Conservation (phyloP, 805 yeast genomes). For the Scheffersomyces stipitis region DNA sequence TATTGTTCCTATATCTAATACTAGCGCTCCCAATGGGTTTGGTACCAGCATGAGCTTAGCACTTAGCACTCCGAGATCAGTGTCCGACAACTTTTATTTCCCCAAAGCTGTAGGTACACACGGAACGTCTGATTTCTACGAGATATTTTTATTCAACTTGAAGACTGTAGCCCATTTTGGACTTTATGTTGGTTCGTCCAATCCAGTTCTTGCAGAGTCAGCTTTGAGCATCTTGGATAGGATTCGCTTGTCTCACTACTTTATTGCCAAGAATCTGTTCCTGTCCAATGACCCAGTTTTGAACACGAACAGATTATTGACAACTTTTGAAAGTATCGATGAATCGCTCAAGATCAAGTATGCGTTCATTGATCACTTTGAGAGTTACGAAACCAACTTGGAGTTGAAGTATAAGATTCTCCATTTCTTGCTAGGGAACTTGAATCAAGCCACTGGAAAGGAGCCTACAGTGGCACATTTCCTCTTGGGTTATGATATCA, state of each 20-base stretch:
- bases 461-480: slow-evolving; percentile 66
- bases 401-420: slow-evolving; percentile 58
- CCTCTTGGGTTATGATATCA: slow-evolving; percentile 67
- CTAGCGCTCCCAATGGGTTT: slow-evolving; percentile 16
- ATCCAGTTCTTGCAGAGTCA: slow-evolving; percentile 48
- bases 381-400: slow-evolving; percentile 38
- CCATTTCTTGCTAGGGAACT: slow-evolving; percentile 52
- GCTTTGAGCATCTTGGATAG: slow-evolving; percentile 54
- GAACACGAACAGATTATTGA: slow-evolving; percentile 60
- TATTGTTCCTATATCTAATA: slow-evolving; percentile 3
- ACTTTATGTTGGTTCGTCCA: slow-evolving; percentile 64
- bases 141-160: slow-evolving; percentile 69
- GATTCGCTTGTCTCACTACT: slow-evolving; percentile 50
- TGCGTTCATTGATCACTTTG: slow-evolving; percentile 66
- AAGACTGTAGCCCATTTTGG: slow-evolving; percentile 73
- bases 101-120: slow-evolving; percentile 53
- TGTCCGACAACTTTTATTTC: slow-evolving; percentile 33
- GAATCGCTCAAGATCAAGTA: slow-evolving; percentile 74
- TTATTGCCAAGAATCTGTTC: slow-evolving; percentile 26
- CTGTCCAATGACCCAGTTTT: slow-evolving; percentile 27
- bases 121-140: slow-evolving; percentile 65
- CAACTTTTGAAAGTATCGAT: slow-evolving; percentile 71
- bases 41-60: slow-evolving; percentile 30
- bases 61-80: slow-evolving; percentile 18
- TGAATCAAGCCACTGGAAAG: slow-evolving; percentile 38